Percentiles rank a stretch among this genome's conserved stretches.
These are phyloP conservation scores for Cladophialophora carrionii DNA, from an alignment of 2,329 filamentous ascomycete species.

Conservation along the genomic window DNA sequence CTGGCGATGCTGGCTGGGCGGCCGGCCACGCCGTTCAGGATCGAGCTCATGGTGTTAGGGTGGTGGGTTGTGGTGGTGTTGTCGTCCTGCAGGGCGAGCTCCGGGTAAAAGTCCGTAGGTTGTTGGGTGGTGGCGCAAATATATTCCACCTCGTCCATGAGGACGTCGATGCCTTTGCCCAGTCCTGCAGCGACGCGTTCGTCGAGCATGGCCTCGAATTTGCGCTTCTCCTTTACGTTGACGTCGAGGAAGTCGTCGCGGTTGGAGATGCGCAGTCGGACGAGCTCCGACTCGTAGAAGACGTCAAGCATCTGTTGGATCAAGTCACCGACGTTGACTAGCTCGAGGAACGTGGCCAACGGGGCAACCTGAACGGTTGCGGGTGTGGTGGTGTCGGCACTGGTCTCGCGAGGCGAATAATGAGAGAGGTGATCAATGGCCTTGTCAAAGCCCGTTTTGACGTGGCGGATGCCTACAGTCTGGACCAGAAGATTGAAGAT, in stretches of 20 bases:
- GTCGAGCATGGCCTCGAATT: slow-evolving; percentile 97
- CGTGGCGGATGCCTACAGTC: slow-evolving; percentile 81
- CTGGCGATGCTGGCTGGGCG: slow-evolving; percentile 8
- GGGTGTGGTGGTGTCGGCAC: slow-evolving; percentile 63
- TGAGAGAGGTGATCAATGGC: slow-evolving; percentile 87
- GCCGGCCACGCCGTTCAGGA: slow-evolving; percentile 10
- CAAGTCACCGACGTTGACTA: slow-evolving; percentile 96
- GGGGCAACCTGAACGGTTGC: slow-evolving; percentile 72
- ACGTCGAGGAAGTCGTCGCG: slow-evolving; percentile 93
- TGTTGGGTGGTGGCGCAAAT: slow-evolving; percentile 85
- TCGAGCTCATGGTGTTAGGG: slow-evolving; percentile 15
- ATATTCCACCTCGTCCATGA: slow-evolving; percentile 98
- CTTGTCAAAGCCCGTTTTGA: slow-evolving; percentile 90
- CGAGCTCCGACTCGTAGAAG: slow-evolving; percentile 94
- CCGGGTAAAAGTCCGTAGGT: slow-evolving; percentile 88
- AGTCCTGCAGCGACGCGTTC: slow-evolving; percentile 93
- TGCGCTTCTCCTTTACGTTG: slow-evolving; percentile 92
- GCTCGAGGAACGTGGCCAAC: slow-evolving; percentile 90
- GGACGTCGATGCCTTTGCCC: slow-evolving; percentile 95
- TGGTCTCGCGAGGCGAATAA: slow-evolving; percentile 82
- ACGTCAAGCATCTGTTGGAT: slow-evolving; percentile 99
- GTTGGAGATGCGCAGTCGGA: slow-evolving; percentile 79
- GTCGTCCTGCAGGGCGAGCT: slow-evolving; percentile 21
- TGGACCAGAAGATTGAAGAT: slow-evolving; percentile 86
- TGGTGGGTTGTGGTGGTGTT: not conserved